Evolutionary conservation across 169 alveolate species (phyloP), one percentile per base, ranked within the genome.

Genomic region (Plasmodium sp.): DNA sequence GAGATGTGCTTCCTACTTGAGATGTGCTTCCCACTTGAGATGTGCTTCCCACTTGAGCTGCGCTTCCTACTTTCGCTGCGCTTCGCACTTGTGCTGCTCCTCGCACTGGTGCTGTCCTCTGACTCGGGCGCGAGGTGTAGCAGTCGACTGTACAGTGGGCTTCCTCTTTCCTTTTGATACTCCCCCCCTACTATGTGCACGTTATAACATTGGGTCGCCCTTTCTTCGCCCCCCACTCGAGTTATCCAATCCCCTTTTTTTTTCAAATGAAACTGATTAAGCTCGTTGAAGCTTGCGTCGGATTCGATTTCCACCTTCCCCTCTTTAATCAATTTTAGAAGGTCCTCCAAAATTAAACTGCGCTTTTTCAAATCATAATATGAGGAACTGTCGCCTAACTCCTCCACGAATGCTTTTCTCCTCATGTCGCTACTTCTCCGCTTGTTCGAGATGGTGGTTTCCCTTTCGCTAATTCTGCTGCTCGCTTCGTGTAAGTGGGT

Each of bases 271-370:
- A 16, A 14, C 33, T 62, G 0, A 43, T 84, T 67, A 67, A 36
- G 3, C 27, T 48, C 45, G 16, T 84, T 67, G 27, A 33, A 4
- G 43, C 73, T 67, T 39, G 5, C 33, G 48, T 39, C 27, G n/a
- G 22, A 36, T 56, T 84, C 56, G 27, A 18, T 84, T 45, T 84
- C 82, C 36, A 9, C 33, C 48, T 67, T 67, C 34, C 27, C 73
- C 39, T 16, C 43, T 33, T 72, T 62, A 22, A 67, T 67, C 16
- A 67, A 39, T 71, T 84, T 67, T 56, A 85, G 16, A 10, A 85
- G 79, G 39, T 85, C 34, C 22, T 85, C 58, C 93, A 85, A 74
- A 74, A 51, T 36, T 85, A 74, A 31, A 34, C 62, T 56, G 22
- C 43, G 12, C 31, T 48, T 51, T 85, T 74, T 85, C 58, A 74